These are phyloP conservation scores for Tolypocladium tundrense DNA, from an alignment of 2,329 filamentous ascomycete species.

Conservation along the genomic window DNA sequence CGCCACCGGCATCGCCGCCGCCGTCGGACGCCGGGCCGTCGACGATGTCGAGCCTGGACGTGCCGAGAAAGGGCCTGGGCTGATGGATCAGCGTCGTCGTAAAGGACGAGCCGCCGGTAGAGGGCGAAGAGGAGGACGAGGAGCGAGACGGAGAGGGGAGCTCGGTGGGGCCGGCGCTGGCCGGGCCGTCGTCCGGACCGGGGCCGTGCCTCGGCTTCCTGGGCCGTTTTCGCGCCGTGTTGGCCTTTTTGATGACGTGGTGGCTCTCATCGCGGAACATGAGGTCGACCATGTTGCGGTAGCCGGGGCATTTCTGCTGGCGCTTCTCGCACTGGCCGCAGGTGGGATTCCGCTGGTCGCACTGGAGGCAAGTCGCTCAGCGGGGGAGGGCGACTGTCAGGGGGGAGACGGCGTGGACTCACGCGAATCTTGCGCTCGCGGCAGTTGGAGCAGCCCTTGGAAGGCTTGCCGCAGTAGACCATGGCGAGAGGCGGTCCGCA, in stretches of 20 bases:
- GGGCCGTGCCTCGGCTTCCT: constrained; percentile 11
- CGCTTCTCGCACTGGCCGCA: constrained; percentile 47
- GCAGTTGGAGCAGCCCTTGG: constrained; percentile 45
- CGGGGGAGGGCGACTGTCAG: constrained; percentile 3
- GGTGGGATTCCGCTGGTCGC: constrained; percentile 39
- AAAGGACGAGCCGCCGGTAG: background rate
- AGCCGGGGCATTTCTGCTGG: constrained; percentile 41
- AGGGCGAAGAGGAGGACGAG: constrained; percentile 1
- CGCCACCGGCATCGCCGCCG: background rate
- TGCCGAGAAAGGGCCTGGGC: constrained; percentile 1
- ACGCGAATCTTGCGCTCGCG: constrained; percentile 46
- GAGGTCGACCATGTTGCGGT: constrained; percentile 43
- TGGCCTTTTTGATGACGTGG: constrained; percentile 43
- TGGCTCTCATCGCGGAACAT: constrained; percentile 49
- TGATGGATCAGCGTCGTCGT: constrained; percentile 1
- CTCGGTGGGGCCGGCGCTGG: background rate
- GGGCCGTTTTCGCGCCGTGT: constrained; percentile 16
- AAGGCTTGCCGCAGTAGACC: constrained; percentile 49
- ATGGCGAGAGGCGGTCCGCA: constrained; percentile 18
- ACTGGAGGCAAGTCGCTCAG: constrained; percentile 22
- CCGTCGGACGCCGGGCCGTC: constrained; percentile 1
- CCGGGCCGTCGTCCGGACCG: background rate
- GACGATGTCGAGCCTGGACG: background rate
- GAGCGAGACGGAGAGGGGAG: constrained; percentile 1
- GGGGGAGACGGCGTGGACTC: constrained; percentile 17